These are phyloP conservation scores for Paramecium tetraurelia DNA, from an alignment of 73 alveolate genomes.

Conservation along the genomic window DNA sequence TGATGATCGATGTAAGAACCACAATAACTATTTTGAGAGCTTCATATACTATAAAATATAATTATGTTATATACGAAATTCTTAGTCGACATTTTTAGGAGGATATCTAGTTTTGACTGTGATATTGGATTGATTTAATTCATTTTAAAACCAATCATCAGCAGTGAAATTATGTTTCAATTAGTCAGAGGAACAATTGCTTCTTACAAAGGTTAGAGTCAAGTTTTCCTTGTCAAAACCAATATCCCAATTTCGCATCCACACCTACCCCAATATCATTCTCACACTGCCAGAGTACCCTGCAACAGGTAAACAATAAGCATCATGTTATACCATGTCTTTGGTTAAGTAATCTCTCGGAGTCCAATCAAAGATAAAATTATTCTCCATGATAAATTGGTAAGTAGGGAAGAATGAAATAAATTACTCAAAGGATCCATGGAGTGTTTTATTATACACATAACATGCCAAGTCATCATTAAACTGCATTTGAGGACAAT, in stretches of 20 bases:
- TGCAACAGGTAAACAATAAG: background rate
- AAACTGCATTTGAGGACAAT: background rate
- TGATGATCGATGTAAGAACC: background rate
- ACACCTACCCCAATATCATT: background rate
- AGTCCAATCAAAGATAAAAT: conserved; percentile 17
- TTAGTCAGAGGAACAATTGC: background rate
- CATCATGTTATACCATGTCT: background rate
- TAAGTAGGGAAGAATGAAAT: background rate
- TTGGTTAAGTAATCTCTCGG: background rate
- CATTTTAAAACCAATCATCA: background rate
- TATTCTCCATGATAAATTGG: background rate
- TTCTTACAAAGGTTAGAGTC: background rate
- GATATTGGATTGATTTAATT: background rate
- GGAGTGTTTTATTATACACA: background rate
- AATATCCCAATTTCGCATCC: conserved; percentile 48
- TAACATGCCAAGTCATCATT: background rate
- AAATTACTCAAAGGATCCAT: background rate
- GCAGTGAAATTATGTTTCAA: background rate
- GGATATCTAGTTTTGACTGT: background rate
- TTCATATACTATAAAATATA: background rate
- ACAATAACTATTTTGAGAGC: background rate
- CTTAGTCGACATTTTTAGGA: background rate
- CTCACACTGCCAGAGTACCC: background rate
- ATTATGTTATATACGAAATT: background rate
- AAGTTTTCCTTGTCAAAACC: background rate